Conservation (phyloP, 2,329 filamentous ascomycete genomes). For the Aspergillus persii region DNA sequence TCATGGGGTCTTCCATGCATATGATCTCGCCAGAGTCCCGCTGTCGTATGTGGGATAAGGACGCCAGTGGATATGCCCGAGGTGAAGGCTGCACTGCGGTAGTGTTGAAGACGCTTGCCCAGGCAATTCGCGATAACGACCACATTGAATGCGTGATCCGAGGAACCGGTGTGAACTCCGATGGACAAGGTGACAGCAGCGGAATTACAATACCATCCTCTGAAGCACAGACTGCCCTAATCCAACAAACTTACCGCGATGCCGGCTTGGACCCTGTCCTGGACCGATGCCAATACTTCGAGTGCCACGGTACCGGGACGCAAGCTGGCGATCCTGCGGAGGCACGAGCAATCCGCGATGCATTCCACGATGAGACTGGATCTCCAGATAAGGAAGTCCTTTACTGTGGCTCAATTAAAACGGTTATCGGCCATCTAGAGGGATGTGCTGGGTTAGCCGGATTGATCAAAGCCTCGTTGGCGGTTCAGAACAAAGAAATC, state of each 20-base stretch:
- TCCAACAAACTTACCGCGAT: constrained; percentile 32
- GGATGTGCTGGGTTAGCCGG: constrained; percentile 22
- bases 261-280: constrained; percentile 30
- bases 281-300: constrained; percentile 37
- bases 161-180: constrained; percentile 25
- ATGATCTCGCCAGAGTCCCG: constrained; percentile 51
- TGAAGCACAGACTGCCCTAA: constrained; percentile 35
- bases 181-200: constrained; percentile 22
- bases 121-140: constrained; percentile 47
- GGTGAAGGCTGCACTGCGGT: constrained; percentile 51
- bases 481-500: constrained; percentile 34
- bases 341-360: constrained; percentile 21
- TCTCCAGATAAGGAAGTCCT: background rate
- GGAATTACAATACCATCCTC: constrained; percentile 28
- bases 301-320: constrained; percentile 43
- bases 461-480: constrained; percentile 32
- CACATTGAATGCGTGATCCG: constrained; percentile 37
- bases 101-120: constrained; percentile 48
- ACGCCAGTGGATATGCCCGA: constrained; percentile 48
- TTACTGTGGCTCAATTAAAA: constrained; percentile 21
- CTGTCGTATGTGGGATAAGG: constrained; percentile 45
- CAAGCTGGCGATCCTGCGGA: constrained; percentile 31
- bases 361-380: constrained; percentile 12
- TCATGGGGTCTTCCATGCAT: constrained; percentile 12
- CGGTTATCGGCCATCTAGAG: constrained; percentile 27